Conservation (phyloP, 2,329 filamentous ascomycete species). For the Aureobasidium sp. region DNA sequence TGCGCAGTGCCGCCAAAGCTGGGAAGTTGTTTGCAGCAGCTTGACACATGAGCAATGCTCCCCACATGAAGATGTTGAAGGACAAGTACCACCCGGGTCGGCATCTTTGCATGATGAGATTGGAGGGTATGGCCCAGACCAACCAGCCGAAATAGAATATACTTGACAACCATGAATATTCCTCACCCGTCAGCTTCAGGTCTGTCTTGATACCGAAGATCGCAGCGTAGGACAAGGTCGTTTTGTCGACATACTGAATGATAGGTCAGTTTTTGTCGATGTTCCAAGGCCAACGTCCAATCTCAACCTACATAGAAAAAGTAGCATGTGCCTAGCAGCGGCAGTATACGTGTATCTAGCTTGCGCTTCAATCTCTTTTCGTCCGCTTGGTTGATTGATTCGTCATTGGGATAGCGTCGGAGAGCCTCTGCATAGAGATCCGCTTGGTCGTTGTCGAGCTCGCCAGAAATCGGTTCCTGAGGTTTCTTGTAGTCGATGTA, state of each 20-base stretch:
- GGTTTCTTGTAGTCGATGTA: conserved; percentile 1
- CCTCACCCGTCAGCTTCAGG: neutral
- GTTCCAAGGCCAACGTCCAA: neutral
- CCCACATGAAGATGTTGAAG: conserved; percentile 53
- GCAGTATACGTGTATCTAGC: neutral
- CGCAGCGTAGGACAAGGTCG: conserved; percentile 2
- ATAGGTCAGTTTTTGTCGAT: neutral
- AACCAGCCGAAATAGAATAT: conserved; percentile 51
- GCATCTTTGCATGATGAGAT: conserved; percentile 46
- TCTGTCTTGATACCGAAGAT: conserved; percentile 8
- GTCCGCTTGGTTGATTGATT: conserved; percentile 2
- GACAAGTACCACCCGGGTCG: conserved; percentile 39
- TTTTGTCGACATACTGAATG: conserved; percentile 2
- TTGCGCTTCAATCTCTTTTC: neutral
- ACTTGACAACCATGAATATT: conserved; percentile 32
- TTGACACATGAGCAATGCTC: conserved; percentile 33
- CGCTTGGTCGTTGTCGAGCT: neutral
- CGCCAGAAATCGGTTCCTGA: neutral
- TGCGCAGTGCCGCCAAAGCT: conserved; percentile 50
- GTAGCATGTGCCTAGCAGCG: neutral
- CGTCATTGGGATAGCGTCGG: neutral
- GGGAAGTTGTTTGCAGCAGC: conserved; percentile 40
- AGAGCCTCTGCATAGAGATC: neutral
- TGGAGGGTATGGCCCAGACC: conserved; percentile 47
- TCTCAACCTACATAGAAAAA: neutral